Percentiles rank a stretch among this genome's conserved stretches.
phyloP scores from a whole-genome alignment of 805 yeast species.

The Metschnikowia rubicola region DNA sequence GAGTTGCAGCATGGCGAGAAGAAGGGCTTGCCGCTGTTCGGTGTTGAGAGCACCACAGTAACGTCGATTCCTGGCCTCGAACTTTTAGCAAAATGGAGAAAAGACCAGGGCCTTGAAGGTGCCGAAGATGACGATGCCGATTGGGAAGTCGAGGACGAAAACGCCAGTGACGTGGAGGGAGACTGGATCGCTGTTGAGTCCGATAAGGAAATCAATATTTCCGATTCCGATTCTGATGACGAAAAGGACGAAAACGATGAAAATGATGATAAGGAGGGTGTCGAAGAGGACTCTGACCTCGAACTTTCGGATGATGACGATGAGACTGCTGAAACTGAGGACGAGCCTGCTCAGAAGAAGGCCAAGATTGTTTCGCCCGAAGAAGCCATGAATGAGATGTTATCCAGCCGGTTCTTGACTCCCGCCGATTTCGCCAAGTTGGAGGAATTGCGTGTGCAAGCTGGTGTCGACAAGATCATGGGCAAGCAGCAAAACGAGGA shows the following conservation, averaged over 20 bases:
- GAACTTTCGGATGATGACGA: slow-evolving; percentile 33
- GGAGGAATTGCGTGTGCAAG: slow-evolving; percentile 79
- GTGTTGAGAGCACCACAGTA: slow-evolving; percentile 61
- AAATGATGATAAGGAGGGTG: slow-evolving; percentile 28
- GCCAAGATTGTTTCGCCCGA: slow-evolving; percentile 29
- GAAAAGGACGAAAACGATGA: slow-evolving; percentile 33
- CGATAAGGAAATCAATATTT: slow-evolving; percentile 66
- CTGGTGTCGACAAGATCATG: slow-evolving; percentile 79
- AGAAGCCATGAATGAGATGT: slow-evolving; percentile 47
- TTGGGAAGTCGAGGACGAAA: slow-evolving; percentile 55
- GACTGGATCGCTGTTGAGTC: slow-evolving; percentile 91
- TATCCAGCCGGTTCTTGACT: slow-evolving; percentile 76
- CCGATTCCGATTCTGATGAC: slow-evolving; percentile 42
- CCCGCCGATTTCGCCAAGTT: slow-evolving; percentile 98
- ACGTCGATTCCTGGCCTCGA: slow-evolving; percentile 91
- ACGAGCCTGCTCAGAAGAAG: slow-evolving; percentile 32
- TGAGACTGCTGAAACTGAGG: slow-evolving; percentile 20
- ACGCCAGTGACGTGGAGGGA: slow-evolving; percentile 65
- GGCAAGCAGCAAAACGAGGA: slow-evolving; percentile 73
- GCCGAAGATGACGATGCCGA: slow-evolving; percentile 48
- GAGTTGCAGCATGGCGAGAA: slow-evolving; percentile 61
- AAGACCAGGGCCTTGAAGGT: slow-evolving; percentile 52
- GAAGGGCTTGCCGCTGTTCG: slow-evolving; percentile 55
- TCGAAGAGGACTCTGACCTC: slow-evolving; percentile 33
- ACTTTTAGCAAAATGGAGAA: slow-evolving; percentile 81